These are phyloP conservation scores for Protoeuglena noctilucae DNA, from an alignment of 139 green algal genomes.

Conservation along the genomic window DNA sequence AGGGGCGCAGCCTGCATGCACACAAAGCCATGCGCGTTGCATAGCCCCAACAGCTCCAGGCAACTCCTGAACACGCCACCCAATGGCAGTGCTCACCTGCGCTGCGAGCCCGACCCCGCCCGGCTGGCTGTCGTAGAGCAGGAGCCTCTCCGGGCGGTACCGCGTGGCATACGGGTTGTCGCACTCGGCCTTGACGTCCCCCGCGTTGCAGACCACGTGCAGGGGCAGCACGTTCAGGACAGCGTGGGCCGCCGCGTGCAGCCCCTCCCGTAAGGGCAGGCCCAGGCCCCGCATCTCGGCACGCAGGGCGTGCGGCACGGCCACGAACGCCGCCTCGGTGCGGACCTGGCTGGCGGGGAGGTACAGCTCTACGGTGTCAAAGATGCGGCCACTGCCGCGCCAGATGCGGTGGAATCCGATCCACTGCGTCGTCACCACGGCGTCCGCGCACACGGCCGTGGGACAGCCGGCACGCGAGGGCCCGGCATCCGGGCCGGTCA, in stretches of 20 bases:
- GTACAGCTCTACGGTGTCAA: slow-evolving; percentile 80
- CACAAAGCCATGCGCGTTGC: not conserved
- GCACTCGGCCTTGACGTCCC: slow-evolving; percentile 48
- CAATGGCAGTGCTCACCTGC: slow-evolving; percentile 22
- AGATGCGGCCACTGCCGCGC: slow-evolving; percentile 31
- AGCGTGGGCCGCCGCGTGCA: slow-evolving; percentile 78
- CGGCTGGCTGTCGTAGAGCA: slow-evolving; percentile 80
- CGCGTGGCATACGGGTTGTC: slow-evolving; percentile 35
- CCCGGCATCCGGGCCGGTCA: slow-evolving; percentile 3
- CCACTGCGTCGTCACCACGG: slow-evolving; percentile 48
- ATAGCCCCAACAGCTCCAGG: not conserved
- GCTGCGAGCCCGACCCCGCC: slow-evolving; percentile 61
- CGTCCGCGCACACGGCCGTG: slow-evolving; percentile 23
- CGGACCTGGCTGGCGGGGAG: slow-evolving; percentile 63
- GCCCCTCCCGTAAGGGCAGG: slow-evolving; percentile 44
- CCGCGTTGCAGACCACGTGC: slow-evolving; percentile 39
- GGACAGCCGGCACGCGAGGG: slow-evolving; percentile 6
- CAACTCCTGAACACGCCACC: not conserved
- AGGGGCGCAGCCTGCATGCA: slow-evolving; percentile 31
- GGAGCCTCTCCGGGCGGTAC: slow-evolving; percentile 67
- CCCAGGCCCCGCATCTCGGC: slow-evolving; percentile 10
- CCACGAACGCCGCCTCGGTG: slow-evolving; percentile 65
- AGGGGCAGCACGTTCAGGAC: slow-evolving; percentile 76
- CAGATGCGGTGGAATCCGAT: slow-evolving; percentile 65
- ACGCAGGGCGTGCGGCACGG: slow-evolving; percentile 45